Base-by-base conservation (phyloP, 225 moss, liverwort and hornwort genomes). In the Pleurozium schreberi region DNA sequence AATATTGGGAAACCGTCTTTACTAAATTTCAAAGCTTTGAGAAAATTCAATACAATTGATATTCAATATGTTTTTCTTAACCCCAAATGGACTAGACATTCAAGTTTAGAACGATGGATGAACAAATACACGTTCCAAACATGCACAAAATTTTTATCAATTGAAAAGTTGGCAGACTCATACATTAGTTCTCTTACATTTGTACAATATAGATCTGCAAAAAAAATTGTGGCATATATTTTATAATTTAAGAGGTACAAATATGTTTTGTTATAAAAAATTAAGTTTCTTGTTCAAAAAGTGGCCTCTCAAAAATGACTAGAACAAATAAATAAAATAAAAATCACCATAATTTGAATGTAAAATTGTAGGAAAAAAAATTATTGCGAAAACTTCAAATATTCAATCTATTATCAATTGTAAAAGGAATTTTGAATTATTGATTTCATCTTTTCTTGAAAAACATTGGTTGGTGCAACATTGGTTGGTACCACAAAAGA, bases 281-380 rank as follows among this genome's bases (percentile, higher is more conserved):
- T 69, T 13, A 3, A 1, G 7, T 43, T 15, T 28, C 3, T 6
- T 71, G 0, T 27, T 28, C 0, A 5, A 10, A 5, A 73, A 17
- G 28, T 73, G 18, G 0, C 17, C 5, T 45, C 30, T 28, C 3
- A 45, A 18, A 69, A 30, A 47, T 30, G 4, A 47, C 5, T 73
- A 30, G 15, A 70, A 26, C 5, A 42, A 26, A 27, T 26, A 26
- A 27, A 2, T 22, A n/a, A 22, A n/a, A 4, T 7, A 26, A 70
- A 14, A 8, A 70, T 70, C 3, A 17, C 1, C 3, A 0, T 10
- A 15, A 26, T 70, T 26, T 70, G 42, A 69, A 69, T 18, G 30
- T 74, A 4, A 74, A 30, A 17, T 74, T 18, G 7, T 47, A 43
- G 27, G 62, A 11, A 30, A 28, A 15, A 9, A 17, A 10, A 16